Conservation (phyloP, 2,329 filamentous ascomycete genomes). For the Colletotrichum shisoi region DNA sequence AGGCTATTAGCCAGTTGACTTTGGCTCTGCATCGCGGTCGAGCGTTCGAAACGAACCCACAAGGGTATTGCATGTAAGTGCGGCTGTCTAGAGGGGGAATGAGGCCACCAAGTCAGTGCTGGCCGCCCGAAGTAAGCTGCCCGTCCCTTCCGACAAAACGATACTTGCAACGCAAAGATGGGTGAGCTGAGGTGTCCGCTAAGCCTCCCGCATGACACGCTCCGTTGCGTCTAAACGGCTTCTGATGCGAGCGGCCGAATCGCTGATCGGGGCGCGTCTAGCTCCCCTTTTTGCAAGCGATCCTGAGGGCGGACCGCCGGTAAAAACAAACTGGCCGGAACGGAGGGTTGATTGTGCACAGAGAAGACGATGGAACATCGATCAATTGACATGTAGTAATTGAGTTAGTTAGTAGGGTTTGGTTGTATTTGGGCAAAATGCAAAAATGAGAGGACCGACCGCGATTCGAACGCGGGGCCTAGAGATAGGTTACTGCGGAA, state of each 20-base stretch:
- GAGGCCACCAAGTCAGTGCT: background rate
- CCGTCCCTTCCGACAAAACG: conserved; percentile 8
- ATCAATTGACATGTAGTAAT: too few species aligned
- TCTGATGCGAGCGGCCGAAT: conserved; percentile 20
- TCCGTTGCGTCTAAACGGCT: conserved; percentile 9
- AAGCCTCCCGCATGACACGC: conserved; percentile 28
- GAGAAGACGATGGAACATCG: too few species aligned
- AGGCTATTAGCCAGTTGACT: conserved; percentile 23
- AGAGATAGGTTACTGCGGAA: conserved; percentile 27
- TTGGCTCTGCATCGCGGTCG: conserved; percentile 24
- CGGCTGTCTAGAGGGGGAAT: background rate
- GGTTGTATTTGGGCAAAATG: too few species aligned
- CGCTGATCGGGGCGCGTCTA: background rate
- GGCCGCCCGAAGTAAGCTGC: background rate
- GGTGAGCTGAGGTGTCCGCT: conserved; percentile 5
- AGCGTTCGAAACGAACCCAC: conserved; percentile 19
- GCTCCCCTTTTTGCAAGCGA: conserved; percentile 2
- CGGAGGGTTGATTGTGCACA: too few species aligned
- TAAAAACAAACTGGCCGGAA: background rate
- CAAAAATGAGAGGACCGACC: conserved; percentile 27
- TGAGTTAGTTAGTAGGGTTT: too few species aligned
- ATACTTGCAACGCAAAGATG: conserved; percentile 2
- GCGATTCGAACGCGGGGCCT: conserved; percentile 39
- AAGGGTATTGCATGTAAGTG: conserved; percentile 22
- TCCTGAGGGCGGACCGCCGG: background rate